These are phyloP conservation scores for Hemisphaericaspora subhashii DNA, from an alignment of 1,139 yeast genomes.

Conservation along the genomic window DNA sequence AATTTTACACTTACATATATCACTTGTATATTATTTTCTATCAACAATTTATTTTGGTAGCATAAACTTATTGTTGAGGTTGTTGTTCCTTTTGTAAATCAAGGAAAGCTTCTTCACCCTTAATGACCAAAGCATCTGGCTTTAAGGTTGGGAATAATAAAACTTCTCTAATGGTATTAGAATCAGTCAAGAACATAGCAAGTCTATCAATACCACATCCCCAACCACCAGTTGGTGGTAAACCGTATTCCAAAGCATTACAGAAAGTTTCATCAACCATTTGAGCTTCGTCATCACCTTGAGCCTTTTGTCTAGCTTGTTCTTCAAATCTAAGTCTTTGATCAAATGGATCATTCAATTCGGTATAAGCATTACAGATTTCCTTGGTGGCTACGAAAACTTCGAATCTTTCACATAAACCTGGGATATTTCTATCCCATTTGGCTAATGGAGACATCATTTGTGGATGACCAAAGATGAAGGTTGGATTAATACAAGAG, in stretches of 20 bases:
- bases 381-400: slow-evolving; percentile 98
- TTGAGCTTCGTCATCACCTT: slow-evolving; percentile 99
- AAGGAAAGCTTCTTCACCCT: slow-evolving; percentile 34
- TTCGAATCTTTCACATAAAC: slow-evolving; percentile 97
- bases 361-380: slow-evolving; percentile 97
- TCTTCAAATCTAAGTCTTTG: slow-evolving; percentile 97
- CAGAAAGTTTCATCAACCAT: slow-evolving; percentile 94
- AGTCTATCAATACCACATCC: slow-evolving; percentile 99
- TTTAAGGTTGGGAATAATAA: slow-evolving; percentile 97
- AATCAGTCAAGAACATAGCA: slow-evolving; percentile 96
- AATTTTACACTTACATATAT: neutral
- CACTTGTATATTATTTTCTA: neutral
- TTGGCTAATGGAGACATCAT: slow-evolving; percentile 99
- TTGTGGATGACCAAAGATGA: slow-evolving; percentile 98
- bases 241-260: slow-evolving; percentile 96
- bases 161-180: slow-evolving; percentile 97
- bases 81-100: slow-evolving; percentile 1
- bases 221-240: slow-evolving; percentile 99
- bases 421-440: slow-evolving; percentile 88
- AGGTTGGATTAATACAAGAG: slow-evolving; percentile 92
- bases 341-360: slow-evolving; percentile 97
- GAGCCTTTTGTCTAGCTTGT: slow-evolving; percentile 97
- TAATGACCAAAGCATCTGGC: slow-evolving; percentile 64
- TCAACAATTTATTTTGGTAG: neutral
- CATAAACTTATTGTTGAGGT: neutral